Base-by-base conservation (phyloP, 306 rosid species). In the Oemleria cerasiformis region DNA sequence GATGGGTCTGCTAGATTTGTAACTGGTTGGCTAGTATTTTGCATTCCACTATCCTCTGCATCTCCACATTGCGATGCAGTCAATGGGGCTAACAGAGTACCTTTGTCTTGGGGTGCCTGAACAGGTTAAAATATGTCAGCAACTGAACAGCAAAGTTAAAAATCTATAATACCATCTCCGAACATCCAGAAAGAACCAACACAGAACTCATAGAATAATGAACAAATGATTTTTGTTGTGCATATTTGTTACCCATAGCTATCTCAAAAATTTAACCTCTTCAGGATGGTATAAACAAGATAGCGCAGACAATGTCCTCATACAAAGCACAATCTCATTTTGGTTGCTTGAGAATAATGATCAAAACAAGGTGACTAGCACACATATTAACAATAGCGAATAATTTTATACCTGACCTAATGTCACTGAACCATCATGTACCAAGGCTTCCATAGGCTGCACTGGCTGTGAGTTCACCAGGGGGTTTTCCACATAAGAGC, bases 401-500 rank as follows among this genome's bases (percentile, higher is more conserved):
- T 12, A 53, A 68, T 15, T 43, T 61, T 20, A 8, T 75, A 80
- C 87, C 85, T 83, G 78, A 80, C 73, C 60, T 11, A 63, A 42
- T 58, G 74, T 61, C 56, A 64, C 47, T 38, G 71, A 17, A 65
- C 43, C n/a, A 38, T 60, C 78, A 60, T 65, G 50, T 53, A 66
- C 55, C 45, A 71, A 45, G 49, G 73, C 66, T 30, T 66, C 47
- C 65, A 64, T 45, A 43, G 71, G 81, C 58, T 70, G 65, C 77
- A 50, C 48, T 63, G 74, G 60, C 38, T 68, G 71, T 43, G 57
- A 45, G 23, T 68, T 57, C 45, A 25, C 73, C 77, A 40, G 78
- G 14, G 88, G n/a, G 64, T 65, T 69, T 78, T 73, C 85, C 73
- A 16, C 78, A 51, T 5, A 75, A 79, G 77, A 12, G 70, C 72